Conservation (phyloP, 2,329 filamentous ascomycete species). For the Phoma sp. region DNA sequence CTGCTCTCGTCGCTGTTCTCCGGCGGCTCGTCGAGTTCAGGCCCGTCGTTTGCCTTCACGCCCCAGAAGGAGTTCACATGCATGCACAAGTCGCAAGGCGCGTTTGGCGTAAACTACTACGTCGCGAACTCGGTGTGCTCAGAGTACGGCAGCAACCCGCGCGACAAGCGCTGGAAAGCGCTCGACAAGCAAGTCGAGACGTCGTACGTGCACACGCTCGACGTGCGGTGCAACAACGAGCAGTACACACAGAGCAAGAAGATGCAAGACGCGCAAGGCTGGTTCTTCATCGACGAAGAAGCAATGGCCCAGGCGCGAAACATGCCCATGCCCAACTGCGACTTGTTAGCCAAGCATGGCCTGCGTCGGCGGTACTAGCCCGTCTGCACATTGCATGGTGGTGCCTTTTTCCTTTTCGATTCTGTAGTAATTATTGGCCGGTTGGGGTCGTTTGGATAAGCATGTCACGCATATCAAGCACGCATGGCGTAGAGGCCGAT, state of each 20-base stretch:
- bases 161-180: constrained; percentile 70
- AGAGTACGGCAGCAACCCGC: constrained; percentile 61
- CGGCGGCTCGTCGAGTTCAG: constrained; percentile 58
- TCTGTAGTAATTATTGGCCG: constrained; percentile 18
- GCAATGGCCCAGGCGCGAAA: constrained; percentile 76
- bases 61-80: constrained; percentile 74
- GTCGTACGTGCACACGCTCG: constrained; percentile 72
- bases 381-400: background rate
- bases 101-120: constrained; percentile 81
- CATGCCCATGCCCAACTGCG: constrained; percentile 68
- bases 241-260: constrained; percentile 69
- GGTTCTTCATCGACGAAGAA: constrained; percentile 82
- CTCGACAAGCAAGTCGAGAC: constrained; percentile 81
- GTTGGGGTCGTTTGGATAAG: background rate
- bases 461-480: constrained; percentile 15
- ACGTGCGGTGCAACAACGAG: constrained; percentile 78
- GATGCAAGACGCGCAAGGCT: constrained; percentile 81
- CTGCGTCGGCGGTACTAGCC: constrained; percentile 18
- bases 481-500: constrained; percentile 6
- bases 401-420: background rate
- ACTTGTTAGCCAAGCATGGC: constrained; percentile 60
- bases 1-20: constrained; percentile 81
- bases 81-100: constrained; percentile 70
- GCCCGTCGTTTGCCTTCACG: constrained; percentile 81
- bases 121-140: constrained; percentile 80